These are phyloP conservation scores for Boletellus ananiceps DNA, from an alignment of 768 basidiomycete species.

Conservation along the genomic window DNA sequence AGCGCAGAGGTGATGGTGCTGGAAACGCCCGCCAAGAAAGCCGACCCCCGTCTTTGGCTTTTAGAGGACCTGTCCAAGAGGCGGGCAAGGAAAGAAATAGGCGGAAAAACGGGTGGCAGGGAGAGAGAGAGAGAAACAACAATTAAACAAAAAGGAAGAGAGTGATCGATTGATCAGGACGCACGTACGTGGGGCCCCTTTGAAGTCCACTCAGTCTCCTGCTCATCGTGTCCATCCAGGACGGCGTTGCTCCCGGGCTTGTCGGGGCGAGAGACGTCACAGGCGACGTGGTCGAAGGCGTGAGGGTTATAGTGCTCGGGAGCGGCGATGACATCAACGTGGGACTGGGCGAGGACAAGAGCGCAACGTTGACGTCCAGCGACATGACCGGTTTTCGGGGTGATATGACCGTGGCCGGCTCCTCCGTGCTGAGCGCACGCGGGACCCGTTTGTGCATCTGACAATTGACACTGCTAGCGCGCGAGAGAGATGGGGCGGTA, in stretches of 20 bases:
- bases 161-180: no score
- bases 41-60: slow-evolving; percentile 63
- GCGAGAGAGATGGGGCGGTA: slow-evolving; percentile 5
- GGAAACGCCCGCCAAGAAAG: slow-evolving; percentile 62
- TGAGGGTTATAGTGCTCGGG: neutral
- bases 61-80: slow-evolving; percentile 50
- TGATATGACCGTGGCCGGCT: neutral
- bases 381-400: neutral
- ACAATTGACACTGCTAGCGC: slow-evolving; percentile 14
- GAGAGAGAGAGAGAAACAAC: slow-evolving; percentile 11
- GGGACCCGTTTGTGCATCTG: slow-evolving; percentile 13
- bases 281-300: neutral
- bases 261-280: slow-evolving; percentile 18
- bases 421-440: neutral
- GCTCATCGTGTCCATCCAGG: slow-evolving; percentile 58
- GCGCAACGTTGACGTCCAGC: slow-evolving; percentile 10
- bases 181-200: slow-evolving; percentile 46
- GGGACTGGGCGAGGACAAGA: slow-evolving; percentile 12
- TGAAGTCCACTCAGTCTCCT: slow-evolving; percentile 59
- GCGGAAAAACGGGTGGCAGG: no score
- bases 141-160: no score
- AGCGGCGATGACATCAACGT: slow-evolving; percentile 1
- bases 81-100: neutral
- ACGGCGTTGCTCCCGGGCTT: slow-evolving; percentile 24
- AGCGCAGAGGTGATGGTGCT: slow-evolving; percentile 49